Base-by-base conservation (phyloP, 2,329 filamentous ascomycete genomes). In the Ascochyta rabiei region DNA sequence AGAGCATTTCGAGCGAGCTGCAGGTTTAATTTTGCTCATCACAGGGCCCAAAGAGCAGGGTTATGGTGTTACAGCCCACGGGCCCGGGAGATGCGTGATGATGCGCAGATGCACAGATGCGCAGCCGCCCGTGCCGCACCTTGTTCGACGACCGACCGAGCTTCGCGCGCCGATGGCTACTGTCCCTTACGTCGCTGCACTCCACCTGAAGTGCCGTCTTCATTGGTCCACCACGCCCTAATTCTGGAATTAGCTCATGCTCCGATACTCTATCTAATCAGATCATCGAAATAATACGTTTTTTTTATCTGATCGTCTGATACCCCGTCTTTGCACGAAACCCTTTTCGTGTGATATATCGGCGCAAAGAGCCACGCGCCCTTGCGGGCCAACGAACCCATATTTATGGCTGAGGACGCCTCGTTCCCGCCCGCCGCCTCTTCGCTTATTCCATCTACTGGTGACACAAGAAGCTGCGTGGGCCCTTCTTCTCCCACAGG, bases 241-340 rank as follows among this genome's bases (percentile, higher is more conserved):
- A 44, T n/a, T 24, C 43, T 35, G 4, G 7, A 34, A 33, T 24
- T 33, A 51, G 54, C 41, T 33, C 44, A 13, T 30, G 9, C 49
- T 49, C 51, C 46, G 56, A 7, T 28, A 23, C 21, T 54, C 35
- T 50, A 64, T 66, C 65, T 68, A 68, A 68, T 67, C 63, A 67
- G 65, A 68, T 65, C 47, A 58, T 56, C 56, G 18, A 47, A 55
- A 55, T n/a, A 44, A 46, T 43, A 48, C 46, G 38, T 41, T 43
- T 13, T n/a, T 43, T n/a, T 66, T 62, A 68, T 68, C 65, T 60
- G 63, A 68, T 68, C 62, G 51, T 66, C 59, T 65, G 65, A 68
- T 66, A 50, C 37, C 40, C 37, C 31, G 47, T 44, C 38, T 43
- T 44, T 48, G 60, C 57, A 59, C 62, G 59, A 66, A 56, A 49